Evolutionary conservation across 371 early-diverging fungal genomes (phyloP).

Genomic region (Rhizopus arrhizus): DNA sequence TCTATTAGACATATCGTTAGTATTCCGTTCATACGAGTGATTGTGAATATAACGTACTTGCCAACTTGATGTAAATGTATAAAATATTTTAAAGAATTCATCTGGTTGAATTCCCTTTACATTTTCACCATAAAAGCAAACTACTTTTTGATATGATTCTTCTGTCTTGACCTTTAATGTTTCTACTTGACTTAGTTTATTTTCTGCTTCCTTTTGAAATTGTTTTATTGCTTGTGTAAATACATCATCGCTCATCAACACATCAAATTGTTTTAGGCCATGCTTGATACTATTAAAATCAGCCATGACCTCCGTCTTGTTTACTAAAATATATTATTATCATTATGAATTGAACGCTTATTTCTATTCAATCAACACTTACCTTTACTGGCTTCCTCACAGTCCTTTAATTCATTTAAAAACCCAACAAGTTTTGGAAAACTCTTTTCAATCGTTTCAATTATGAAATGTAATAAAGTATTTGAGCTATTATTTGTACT

Average conservation of each 20-base stretch:
- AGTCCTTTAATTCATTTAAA: constrained; percentile 66
- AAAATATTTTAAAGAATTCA: constrained; percentile 86
- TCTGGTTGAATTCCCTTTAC: constrained; percentile 71
- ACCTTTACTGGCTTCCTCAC: constrained; percentile 78
- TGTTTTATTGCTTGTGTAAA: constrained; percentile 45
- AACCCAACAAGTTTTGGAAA: constrained; percentile 68
- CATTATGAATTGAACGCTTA: background rate
- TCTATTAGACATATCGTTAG: constrained; percentile 11
- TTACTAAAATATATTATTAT: constrained; percentile 33
- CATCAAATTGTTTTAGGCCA: constrained; percentile 48
- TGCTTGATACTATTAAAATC: constrained; percentile 50
- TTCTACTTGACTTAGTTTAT: constrained; percentile 42
- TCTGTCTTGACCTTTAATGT: constrained; percentile 50
- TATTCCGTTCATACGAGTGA: background rate
- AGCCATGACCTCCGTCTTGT: constrained; percentile 39
- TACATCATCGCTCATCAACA: constrained; percentile 17
- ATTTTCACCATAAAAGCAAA: constrained; percentile 78
- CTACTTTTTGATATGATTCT: constrained; percentile 20
- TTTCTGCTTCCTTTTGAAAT: constrained; percentile 48
- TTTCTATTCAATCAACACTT: constrained; percentile 3
- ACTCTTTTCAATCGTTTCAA: constrained; percentile 63
- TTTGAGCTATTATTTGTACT: constrained; percentile 53
- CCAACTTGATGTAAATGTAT: constrained; percentile 51
- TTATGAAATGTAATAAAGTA: constrained; percentile 81
- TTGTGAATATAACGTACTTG: constrained; percentile 17